These are phyloP conservation scores for Stentor coeruleus DNA, from an alignment of 73 alveolate genomes.

Conservation along the genomic window DNA sequence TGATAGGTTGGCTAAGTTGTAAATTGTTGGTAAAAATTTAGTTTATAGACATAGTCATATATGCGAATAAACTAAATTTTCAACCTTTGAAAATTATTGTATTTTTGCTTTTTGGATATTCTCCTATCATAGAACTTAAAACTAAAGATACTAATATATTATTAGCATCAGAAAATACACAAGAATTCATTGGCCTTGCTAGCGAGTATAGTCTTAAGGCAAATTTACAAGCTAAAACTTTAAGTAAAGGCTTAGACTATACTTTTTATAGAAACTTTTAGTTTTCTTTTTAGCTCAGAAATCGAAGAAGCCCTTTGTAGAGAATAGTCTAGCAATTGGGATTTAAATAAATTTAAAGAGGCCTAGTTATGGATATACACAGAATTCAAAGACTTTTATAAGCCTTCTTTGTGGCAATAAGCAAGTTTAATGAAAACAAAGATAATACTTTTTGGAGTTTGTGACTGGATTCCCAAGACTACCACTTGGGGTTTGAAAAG, in stretches of 20 bases:
- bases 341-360: constrained; percentile 42
- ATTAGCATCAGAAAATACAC: constrained; percentile 47
- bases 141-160: constrained; percentile 58
- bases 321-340: constrained; percentile 54
- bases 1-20: too few relatives aligned
- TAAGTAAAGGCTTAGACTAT: neutral
- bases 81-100: too few relatives aligned
- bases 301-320: constrained; percentile 78
- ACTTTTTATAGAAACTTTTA: neutral
- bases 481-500: constrained; percentile 89
- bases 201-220: neutral
- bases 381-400: constrained; percentile 49
- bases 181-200: neutral
- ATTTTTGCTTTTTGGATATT: too few relatives aligned
- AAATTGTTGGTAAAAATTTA: too few relatives aligned
- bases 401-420: constrained; percentile 27
- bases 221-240: neutral
- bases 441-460: constrained; percentile 65
- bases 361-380: constrained; percentile 85
- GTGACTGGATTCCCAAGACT: constrained; percentile 88
- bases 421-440: constrained; percentile 40
- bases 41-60: too few relatives aligned
- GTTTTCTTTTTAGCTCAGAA: constrained; percentile 62
- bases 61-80: too few relatives aligned
- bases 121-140: constrained; percentile 57